Conservation (phyloP, 129 eudicot genomes). For the Escallonia herrerae region DNA sequence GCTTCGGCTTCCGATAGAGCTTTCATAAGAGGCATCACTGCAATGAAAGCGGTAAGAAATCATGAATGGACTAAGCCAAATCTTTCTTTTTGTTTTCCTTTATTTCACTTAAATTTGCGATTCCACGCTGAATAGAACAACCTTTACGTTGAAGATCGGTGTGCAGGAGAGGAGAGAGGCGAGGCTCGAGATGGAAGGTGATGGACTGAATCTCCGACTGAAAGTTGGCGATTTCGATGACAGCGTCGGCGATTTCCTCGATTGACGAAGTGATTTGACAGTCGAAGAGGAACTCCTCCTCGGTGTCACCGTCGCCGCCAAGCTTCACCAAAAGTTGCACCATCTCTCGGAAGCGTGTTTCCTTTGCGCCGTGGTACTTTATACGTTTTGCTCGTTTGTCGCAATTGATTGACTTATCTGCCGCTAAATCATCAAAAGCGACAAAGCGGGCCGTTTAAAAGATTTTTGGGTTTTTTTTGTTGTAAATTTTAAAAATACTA, state of each 20-base stretch:
- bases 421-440: no score
- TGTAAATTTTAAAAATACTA: no score
- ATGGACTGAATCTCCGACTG: neutral
- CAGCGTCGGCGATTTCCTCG: neutral
- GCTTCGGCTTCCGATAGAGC: constrained; percentile 5
- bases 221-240: constrained; percentile 5
- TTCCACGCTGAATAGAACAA: neutral
- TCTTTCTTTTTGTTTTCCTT: neutral
- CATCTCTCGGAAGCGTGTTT: neutral
- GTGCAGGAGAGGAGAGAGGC: neutral
- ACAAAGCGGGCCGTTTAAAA: no score
- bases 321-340: constrained; percentile 8
- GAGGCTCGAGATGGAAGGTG: neutral
- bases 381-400: no score
- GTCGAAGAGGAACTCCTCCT: constrained; percentile 5
- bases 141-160: neutral
- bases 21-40: constrained; percentile 2
- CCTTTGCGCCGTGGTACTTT: no score
- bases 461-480: no score
- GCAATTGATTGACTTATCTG: no score
- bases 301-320: neutral
- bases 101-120: neutral
- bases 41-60: neutral
- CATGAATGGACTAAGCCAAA: neutral
- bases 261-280: neutral